phyloP scores from a whole-genome alignment of 2,329 filamentous ascomycete species.

The Blumeriella jaapii region DNA sequence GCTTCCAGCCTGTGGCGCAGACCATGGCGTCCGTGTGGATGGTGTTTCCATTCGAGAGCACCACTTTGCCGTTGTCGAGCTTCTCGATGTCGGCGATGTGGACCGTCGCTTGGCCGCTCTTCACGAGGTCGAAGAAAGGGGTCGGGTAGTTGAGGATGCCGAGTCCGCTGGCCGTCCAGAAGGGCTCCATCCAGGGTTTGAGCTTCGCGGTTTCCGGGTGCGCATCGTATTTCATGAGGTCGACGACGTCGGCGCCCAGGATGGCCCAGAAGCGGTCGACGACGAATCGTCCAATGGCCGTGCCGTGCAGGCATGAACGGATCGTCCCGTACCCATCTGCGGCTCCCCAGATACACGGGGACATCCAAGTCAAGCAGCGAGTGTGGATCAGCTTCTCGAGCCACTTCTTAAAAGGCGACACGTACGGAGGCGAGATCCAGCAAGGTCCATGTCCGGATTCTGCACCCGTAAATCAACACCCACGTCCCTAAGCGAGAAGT shows the following conservation, averaged over 20 bases:
- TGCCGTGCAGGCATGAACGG: conserved; percentile 45
- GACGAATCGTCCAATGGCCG: conserved; percentile 42
- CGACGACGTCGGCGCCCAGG: conserved; percentile 42
- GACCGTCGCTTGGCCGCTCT: conserved; percentile 37
- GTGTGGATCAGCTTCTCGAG: conserved; percentile 46
- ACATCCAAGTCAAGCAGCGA: conserved; percentile 61
- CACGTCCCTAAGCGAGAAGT: conserved; percentile 14
- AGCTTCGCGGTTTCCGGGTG: conserved; percentile 43
- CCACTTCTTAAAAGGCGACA: conserved; percentile 10
- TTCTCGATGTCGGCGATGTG: conserved; percentile 39
- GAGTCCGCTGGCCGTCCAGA: conserved; percentile 42
- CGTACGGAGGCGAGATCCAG: conserved; percentile 10
- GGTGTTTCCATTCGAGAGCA: conserved; percentile 36
- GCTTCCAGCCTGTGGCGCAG: conserved; percentile 47
- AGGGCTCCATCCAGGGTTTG: conserved; percentile 38
- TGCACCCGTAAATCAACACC: conserved; percentile 53
- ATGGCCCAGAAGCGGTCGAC: conserved; percentile 47
- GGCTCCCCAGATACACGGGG: conserved; percentile 62
- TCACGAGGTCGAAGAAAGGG: conserved; percentile 43
- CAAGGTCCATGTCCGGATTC: conserved; percentile 24
- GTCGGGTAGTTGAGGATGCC: conserved; percentile 48
- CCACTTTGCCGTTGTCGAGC: conserved; percentile 35
- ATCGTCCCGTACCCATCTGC: conserved; percentile 46
- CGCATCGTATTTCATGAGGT: conserved; percentile 39
- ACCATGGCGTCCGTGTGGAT: conserved; percentile 41